Base-by-base conservation (phyloP, 2,329 filamentous ascomycete genomes). In the Colletotrichum echinochloae region DNA sequence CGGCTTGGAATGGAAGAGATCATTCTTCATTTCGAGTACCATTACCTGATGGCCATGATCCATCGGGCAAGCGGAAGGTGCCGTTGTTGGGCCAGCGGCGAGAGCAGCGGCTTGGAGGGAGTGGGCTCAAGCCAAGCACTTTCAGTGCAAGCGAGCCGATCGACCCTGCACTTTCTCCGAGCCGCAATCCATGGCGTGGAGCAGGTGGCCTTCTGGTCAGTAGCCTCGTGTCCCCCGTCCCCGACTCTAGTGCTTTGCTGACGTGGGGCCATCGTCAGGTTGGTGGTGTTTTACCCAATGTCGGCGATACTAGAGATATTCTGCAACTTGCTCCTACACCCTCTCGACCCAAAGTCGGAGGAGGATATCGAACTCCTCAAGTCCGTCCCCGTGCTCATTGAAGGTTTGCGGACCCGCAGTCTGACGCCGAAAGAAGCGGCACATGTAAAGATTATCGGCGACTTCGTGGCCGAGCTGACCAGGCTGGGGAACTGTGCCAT, bases 271-370 rank as follows among this genome's bases (percentile, higher is more conserved):
- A n/a, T 16, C 23, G 88, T 7, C 16, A 89, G 87, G 86, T 77
- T 83, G n/a, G 76, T 88, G 4, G 79, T 88, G 2, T 89, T 88
- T 73, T 89, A 89, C 65, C 87, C 87, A 1, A 83, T 87, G 65
- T 84, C 85, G 0, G 87, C 87, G 1, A 78, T 88, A 18, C 79
- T 89, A 63, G 83, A 82, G 1, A 79, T 90, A 0, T 90, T 89
- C 74, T 87, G 85, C 78, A 87, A 85, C 69, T 82, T 89, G 37
- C 77, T 90, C 0, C 78, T 81, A 28, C 80, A 85, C 37, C 87
- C 88, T 0, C 77, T 82, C 0, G 78, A 84, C 33, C 77, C 81
- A 0, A 77, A 82, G 33, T 81, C 85, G 0, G 74, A 78, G 1
- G 76, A 80, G 3, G 87, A 89, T 65, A 74, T 88, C 5, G 80